Percentiles rank a stretch among this genome's conserved stretches.
phyloP scores from a whole-genome alignment of 2,329 filamentous ascomycete species.

The Cordyceps farinosa region DNA sequence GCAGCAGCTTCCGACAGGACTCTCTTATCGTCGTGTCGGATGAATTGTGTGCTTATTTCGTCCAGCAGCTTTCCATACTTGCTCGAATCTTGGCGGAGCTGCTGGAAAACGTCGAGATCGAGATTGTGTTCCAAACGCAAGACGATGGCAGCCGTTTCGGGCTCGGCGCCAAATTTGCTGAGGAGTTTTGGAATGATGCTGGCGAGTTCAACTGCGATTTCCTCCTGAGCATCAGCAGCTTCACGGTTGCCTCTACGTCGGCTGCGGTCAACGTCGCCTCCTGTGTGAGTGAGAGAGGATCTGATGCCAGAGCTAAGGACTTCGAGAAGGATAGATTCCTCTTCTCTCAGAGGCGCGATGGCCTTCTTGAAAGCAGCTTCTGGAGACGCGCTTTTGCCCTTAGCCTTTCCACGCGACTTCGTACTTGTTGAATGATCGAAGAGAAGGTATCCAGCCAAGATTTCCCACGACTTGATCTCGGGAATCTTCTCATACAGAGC shows the following conservation, averaged over 20 bases:
- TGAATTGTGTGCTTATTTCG: constrained; percentile 91
- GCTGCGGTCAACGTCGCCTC: constrained; percentile 60
- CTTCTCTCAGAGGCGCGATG: constrained; percentile 68
- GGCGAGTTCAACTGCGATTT: constrained; percentile 73
- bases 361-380: constrained; percentile 65
- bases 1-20: constrained; percentile 81
- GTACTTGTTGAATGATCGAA: constrained; percentile 78
- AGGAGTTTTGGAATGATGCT: constrained; percentile 77
- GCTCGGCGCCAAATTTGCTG: constrained; percentile 89
- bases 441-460: constrained; percentile 82
- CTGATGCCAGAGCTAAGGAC: constrained; percentile 81
- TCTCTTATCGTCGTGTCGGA: constrained; percentile 80
- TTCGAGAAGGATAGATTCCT: constrained; percentile 84
- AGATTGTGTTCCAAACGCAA: constrained; percentile 82
- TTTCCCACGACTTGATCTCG: constrained; percentile 83
- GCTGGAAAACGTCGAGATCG: constrained; percentile 82
- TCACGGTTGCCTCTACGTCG: constrained; percentile 58
- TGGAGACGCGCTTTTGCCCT: constrained; percentile 48
- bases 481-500: constrained; percentile 78
- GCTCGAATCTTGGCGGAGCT: constrained; percentile 79
- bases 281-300: constrained; percentile 58
- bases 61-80: constrained; percentile 79
- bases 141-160: constrained; percentile 80
- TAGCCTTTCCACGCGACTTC: constrained; percentile 49
- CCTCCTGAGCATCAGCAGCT: constrained; percentile 69